Percentiles rank a stretch among this genome's conserved stretches.
These are phyloP conservation scores for Fusarium marasasianum DNA, from an alignment of 2,329 filamentous ascomycete species.

Conservation along the genomic window DNA sequence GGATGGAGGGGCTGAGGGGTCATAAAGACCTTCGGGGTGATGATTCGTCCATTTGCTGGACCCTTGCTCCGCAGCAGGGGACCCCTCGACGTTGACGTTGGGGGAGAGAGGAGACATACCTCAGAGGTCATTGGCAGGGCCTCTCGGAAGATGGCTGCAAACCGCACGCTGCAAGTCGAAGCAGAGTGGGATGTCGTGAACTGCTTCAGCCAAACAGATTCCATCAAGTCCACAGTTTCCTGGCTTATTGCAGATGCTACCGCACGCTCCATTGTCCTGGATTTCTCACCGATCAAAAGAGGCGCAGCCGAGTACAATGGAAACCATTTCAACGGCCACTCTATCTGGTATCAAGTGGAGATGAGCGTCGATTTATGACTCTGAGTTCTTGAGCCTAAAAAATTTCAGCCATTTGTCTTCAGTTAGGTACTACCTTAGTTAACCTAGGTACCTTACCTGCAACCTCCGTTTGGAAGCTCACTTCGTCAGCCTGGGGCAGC, in stretches of 20 bases:
- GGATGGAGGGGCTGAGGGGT: slow-evolving; percentile 11
- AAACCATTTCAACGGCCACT: neutral
- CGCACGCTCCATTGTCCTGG: neutral
- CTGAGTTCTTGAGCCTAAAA: slow-evolving; percentile 5
- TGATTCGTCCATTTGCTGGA: slow-evolving; percentile 18
- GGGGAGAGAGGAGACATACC: neutral
- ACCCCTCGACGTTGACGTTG: neutral
- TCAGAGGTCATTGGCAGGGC: slow-evolving; percentile 17
- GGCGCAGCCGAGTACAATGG: neutral
- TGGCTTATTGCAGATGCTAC: slow-evolving; percentile 5
- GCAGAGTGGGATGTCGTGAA: slow-evolving; percentile 26
- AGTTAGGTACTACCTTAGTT: neutral
- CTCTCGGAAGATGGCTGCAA: slow-evolving; percentile 12
- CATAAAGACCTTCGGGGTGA: neutral
- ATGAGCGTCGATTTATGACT: slow-evolving; percentile 7
- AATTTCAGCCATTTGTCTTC: neutral
- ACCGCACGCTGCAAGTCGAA: neutral
- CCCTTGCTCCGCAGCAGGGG: slow-evolving; percentile 23
- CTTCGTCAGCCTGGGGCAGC: neutral
- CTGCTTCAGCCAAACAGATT: slow-evolving; percentile 23
- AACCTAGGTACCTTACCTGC: neutral
- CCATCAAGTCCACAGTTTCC: slow-evolving; percentile 1
- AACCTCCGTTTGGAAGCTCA: slow-evolving; percentile 1
- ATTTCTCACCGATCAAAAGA: slow-evolving; percentile 7
- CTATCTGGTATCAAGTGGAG: neutral